Evolutionary conservation across 257 asterid species (phyloP).

Genomic region (Rehmannia glutinosa): DNA sequence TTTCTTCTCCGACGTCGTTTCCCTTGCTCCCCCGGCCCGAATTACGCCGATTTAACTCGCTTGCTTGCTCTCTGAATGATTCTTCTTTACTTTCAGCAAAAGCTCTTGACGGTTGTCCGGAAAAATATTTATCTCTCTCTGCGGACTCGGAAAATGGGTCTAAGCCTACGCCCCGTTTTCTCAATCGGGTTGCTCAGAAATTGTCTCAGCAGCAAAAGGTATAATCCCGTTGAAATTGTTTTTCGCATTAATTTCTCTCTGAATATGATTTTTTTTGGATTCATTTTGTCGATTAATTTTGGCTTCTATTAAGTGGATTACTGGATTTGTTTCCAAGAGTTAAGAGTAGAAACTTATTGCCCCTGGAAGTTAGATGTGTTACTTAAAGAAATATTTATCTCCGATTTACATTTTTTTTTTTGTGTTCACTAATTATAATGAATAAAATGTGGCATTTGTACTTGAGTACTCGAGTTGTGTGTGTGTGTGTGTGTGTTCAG

Average conservation of each 20-base stretch:
- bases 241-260: background rate
- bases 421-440: background rate
- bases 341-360: background rate
- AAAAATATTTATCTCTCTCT: constrained; percentile 4
- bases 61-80: constrained; percentile 32
- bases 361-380: background rate
- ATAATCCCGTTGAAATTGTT: background rate
- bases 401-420: background rate
- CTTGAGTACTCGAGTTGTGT: background rate
- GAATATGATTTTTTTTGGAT: constrained; percentile 5
- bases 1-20: constrained; percentile 7
- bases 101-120: constrained; percentile 12
- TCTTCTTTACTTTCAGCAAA: constrained; percentile 18
- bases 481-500: background rate
- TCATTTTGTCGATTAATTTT: background rate
- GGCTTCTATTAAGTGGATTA: background rate
- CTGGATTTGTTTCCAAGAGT: background rate
- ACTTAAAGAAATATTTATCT: background rate
- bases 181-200: constrained; percentile 26
- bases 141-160: constrained; percentile 37
- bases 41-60: constrained; percentile 26
- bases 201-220: constrained; percentile 46
- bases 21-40: constrained; percentile 1
- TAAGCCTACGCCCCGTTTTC: constrained; percentile 28
- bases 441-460: background rate